These are phyloP conservation scores for Metarhizium rileyi DNA, from an alignment of 2,329 filamentous ascomycete species.

Conservation along the genomic window DNA sequence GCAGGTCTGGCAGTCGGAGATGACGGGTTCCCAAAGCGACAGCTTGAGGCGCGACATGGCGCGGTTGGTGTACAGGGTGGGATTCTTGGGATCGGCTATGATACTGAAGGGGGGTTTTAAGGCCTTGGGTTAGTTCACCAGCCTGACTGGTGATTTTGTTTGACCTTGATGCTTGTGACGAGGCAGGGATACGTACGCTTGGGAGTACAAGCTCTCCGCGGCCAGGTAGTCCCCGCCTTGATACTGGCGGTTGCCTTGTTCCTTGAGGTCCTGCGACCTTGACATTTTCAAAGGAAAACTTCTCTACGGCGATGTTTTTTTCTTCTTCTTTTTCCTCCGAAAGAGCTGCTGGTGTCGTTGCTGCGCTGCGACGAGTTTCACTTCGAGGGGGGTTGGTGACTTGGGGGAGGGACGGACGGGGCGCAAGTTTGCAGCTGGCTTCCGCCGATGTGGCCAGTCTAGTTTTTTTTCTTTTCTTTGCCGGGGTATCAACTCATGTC, in stretches of 20 bases:
- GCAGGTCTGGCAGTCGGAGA: constrained; percentile 67
- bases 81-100: constrained; percentile 66
- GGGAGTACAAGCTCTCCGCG: constrained; percentile 62
- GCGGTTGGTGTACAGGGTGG: constrained; percentile 79
- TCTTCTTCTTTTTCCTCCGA: no score
- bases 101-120: constrained; percentile 51
- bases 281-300: constrained; percentile 17
- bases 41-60: constrained; percentile 74
- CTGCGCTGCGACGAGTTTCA: no score
- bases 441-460: no score
- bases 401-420: no score
- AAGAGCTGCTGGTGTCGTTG: no score
- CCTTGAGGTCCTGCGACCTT: constrained; percentile 35
- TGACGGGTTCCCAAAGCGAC: constrained; percentile 60
- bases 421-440: no score
- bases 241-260: constrained; percentile 57
- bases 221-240: constrained; percentile 51
- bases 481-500: no score
- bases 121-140: background rate
- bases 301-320: background rate
- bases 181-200: constrained; percentile 43
- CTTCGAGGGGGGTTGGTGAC: no score
- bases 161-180: background rate
- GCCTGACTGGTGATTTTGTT: no score
- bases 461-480: no score